These are phyloP conservation scores for Coniochaeta prunicola DNA, from an alignment of 2,329 filamentous ascomycete genomes.

Conservation along the genomic window DNA sequence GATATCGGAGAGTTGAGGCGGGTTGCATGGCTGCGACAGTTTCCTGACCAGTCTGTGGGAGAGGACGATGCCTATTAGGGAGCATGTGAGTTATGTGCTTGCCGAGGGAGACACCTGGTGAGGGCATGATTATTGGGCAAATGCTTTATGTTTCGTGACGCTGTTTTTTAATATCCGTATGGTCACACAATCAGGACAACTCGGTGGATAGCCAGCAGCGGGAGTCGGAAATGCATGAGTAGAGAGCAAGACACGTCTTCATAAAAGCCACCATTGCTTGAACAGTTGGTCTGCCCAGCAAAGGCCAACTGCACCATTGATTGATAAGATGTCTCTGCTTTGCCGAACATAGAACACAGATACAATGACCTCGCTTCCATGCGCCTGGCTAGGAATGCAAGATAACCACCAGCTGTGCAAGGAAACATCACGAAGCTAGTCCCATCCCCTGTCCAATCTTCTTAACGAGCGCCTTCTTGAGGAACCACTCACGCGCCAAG, in stretches of 20 bases:
- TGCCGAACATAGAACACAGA: background rate
- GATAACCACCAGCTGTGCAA: background rate
- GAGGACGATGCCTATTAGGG: background rate
- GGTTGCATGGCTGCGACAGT: background rate
- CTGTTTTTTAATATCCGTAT: background rate
- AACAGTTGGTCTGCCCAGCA: background rate
- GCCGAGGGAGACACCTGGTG: background rate
- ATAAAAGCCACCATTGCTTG: background rate
- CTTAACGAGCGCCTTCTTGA: constrained; percentile 73
- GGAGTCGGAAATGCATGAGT: background rate
- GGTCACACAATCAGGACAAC: background rate
- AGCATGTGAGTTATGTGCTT: background rate
- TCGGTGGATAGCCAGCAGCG: background rate
- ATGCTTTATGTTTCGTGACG: background rate
- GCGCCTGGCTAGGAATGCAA: background rate
- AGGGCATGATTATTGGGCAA: background rate
- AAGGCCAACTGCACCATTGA: background rate
- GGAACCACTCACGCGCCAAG: constrained; percentile 71
- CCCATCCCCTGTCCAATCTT: constrained; percentile 77
- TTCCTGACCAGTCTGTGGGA: background rate
- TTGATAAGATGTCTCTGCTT: background rate
- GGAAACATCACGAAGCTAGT: constrained; percentile 30
- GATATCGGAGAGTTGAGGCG: too few relatives aligned
- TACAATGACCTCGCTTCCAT: background rate
- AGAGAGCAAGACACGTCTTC: background rate